A percentile compares a stretch with the other conserved stretches of the same genome.
phyloP scores from a whole-genome alignment of 1,284 basidiomycete genomes.

The Malassezia pachydermatis region DNA sequence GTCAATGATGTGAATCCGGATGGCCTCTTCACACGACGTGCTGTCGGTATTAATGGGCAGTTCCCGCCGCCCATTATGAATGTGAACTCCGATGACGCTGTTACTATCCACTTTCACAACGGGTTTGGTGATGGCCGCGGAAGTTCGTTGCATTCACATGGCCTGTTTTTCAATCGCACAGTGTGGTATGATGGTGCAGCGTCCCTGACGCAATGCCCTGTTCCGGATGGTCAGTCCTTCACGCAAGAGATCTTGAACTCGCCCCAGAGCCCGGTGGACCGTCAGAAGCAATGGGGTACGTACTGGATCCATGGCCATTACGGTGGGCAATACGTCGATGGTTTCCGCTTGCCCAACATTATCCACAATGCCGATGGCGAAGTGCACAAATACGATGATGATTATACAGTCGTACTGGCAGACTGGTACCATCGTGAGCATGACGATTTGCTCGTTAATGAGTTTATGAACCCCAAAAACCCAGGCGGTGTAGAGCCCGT shows the following conservation, averaged over 20 bases:
- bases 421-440: conserved; percentile 57
- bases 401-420: conserved; percentile 71
- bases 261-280: conserved; percentile 55
- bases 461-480: conserved; percentile 60
- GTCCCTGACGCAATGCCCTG: conserved; percentile 74
- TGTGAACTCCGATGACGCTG: conserved; percentile 22
- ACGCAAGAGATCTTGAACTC: conserved; percentile 65
- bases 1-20: conserved; percentile 36
- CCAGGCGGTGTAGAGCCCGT: conserved; percentile 44
- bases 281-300: conserved; percentile 56
- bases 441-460: conserved; percentile 28
- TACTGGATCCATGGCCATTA: conserved; percentile 58
- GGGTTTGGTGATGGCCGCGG: conserved; percentile 17
- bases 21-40: conserved; percentile 29
- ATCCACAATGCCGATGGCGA: conserved; percentile 51
- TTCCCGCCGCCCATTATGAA: conserved; percentile 13
- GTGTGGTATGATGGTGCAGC: conserved; percentile 68
- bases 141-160: conserved; percentile 52
- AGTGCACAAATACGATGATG: conserved; percentile 69
- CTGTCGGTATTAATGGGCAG: conserved; percentile 14
- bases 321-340: conserved; percentile 52
- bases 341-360: conserved; percentile 66
- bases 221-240: conserved; percentile 65
- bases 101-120: conserved; percentile 21
- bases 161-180: conserved; percentile 76